Evolutionary conservation across 768 basidiomycete species (phyloP), one percentile per base, ranked within the genome.

Genomic region (Panus rudis): DNA sequence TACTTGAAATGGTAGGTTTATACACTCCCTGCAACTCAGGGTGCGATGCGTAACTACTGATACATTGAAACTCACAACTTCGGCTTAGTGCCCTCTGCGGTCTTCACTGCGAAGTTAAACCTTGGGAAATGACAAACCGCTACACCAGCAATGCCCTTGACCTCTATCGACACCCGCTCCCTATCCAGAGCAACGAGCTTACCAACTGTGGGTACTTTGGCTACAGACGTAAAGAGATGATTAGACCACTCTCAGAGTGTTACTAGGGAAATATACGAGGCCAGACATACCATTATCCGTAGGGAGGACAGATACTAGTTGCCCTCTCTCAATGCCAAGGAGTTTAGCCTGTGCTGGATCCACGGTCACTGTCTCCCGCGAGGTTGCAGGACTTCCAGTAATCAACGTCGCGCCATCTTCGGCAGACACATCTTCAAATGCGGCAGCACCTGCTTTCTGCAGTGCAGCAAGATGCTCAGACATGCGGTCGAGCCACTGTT

Each of bases 41-140:
- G n/a, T n/a, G n/a, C n/a, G n/a, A n/a, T n/a, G n/a, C n/a, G n/a
- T n/a, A n/a, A n/a, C n/a, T n/a, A n/a, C n/a, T n/a, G n/a, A n/a
- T n/a, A n/a, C n/a, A n/a, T n/a, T n/a, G n/a, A n/a, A n/a, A n/a
- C n/a, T n/a, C n/a, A n/a, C n/a, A n/a, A n/a, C n/a, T n/a, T n/a
- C n/a, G n/a, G n/a, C n/a, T n/a, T n/a, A n/a, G n/a, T n/a, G n/a
- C n/a, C n/a, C 6, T 39, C 16, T 3, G 40, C 16, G 14, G 42
- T 22, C 22, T 50, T 46, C 10, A 61, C 46, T 0, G 43, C 38
- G 32, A 56, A 63, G 33, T 54, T 52, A 11, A 64, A 42, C 35
- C 73, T 60, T 26, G 79, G 78, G 56, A 80, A 79, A 58, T 80
- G 78, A 42, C 66, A 71, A 34, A 68, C 66, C 16, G 76, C 47